Evolutionary conservation across 108 stramenopile species (phyloP), one percentile per base, ranked within the genome.

Genomic region (Nitzschia palea): DNA sequence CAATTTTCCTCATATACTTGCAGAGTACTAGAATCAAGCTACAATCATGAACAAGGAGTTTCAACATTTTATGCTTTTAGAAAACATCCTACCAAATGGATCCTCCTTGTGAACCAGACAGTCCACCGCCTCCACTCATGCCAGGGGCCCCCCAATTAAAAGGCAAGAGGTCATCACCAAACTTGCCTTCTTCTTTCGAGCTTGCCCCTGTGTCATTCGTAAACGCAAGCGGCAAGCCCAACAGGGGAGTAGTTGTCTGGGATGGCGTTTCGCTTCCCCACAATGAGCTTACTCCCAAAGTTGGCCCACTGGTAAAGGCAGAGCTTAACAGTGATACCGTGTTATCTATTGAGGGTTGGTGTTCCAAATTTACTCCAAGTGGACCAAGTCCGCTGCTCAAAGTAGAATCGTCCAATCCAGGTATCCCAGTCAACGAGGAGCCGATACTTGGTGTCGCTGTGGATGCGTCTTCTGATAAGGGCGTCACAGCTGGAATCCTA

Each of bases 1-100:
- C n/a, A n/a, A n/a, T n/a, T n/a, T n/a, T n/a, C n/a, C n/a, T n/a
- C n/a, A n/a, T n/a, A n/a, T n/a, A n/a, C n/a, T n/a, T n/a, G n/a
- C n/a, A n/a, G n/a, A n/a, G n/a, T n/a, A n/a, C n/a, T n/a, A n/a
- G n/a, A n/a, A n/a, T n/a, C n/a, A n/a, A n/a, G n/a, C n/a, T n/a
- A n/a, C n/a, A n/a, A n/a, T n/a, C n/a, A n/a, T n/a, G n/a, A n/a
- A n/a, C n/a, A n/a, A n/a, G n/a, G n/a, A n/a, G n/a, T n/a, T n/a
- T n/a, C n/a, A n/a, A n/a, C n/a, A n/a, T n/a, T n/a, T n/a, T n/a
- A n/a, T n/a, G n/a, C n/a, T n/a, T n/a, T n/a, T n/a, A n/a, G n/a
- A n/a, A n/a, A n/a, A n/a, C n/a, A 17, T 52, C 25, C 33, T 56
- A 56, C 55, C 55, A 56, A 3, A 56, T 56, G n/a, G 55, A 56